Percentiles rank a stretch among this genome's conserved stretches.
Evolutionary conservation across 108 stramenopile species (phyloP).

Genomic region (Thalassiosira profunda): DNA sequence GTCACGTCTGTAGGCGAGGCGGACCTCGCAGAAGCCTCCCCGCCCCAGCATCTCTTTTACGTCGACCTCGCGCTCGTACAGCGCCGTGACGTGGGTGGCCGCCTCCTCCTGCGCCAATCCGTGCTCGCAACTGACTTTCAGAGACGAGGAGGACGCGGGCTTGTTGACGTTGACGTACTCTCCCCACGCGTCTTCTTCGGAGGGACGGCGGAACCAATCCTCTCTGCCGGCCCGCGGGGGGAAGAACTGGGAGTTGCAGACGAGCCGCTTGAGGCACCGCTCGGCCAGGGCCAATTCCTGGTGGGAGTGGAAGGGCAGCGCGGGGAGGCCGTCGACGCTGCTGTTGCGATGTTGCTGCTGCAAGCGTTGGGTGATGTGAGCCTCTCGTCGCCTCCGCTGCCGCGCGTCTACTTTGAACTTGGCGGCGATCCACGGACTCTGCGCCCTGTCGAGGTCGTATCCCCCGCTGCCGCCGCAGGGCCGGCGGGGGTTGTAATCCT

Average conservation of each 20-base stretch:
- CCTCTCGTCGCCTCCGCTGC: no score
- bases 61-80: conserved; percentile 7
- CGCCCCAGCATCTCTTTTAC: conserved; percentile 44
- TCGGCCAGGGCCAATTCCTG: conserved; percentile 26
- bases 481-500: no score
- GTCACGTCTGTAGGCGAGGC: conserved; percentile 14
- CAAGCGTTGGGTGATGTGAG: no score
- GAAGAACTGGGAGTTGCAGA: conserved; percentile 25
- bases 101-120: background rate
- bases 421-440: no score
- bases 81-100: background rate
- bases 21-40: conserved; percentile 70
- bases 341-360: no score
- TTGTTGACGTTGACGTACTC: background rate
- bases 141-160: no score
- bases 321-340: no score
- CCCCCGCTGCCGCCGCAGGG: no score
- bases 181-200: background rate
- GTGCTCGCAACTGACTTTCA: no score
- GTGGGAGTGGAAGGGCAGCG: conserved; percentile 22
- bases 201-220: conserved; percentile 25
- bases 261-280: conserved; percentile 7
- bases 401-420: no score
- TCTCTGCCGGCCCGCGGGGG: conserved; percentile 1
- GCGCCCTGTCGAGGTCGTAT: no score